Evolutionary conservation across 306 rosid genomes (phyloP).

Genomic region (Erythrophleum fordii): DNA sequence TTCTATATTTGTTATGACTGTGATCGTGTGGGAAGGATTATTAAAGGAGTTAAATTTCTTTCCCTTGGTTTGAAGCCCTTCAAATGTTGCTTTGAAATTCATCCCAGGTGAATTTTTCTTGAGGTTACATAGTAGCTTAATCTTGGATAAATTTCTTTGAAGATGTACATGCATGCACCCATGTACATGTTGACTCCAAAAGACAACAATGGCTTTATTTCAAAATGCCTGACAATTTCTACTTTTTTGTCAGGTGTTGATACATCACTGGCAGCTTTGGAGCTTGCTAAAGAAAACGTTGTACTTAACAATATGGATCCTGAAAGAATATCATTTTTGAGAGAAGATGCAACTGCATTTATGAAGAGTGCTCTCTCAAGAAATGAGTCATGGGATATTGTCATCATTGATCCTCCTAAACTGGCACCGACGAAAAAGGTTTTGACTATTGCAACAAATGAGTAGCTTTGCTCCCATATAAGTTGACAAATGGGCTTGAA

Average conservation of each 20-base stretch:
- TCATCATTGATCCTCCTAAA: conserved; percentile 93
- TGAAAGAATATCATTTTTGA: conserved; percentile 67
- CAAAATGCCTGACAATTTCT: conserved; percentile 32
- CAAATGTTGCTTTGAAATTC: conserved; percentile 21
- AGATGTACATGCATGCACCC: not conserved
- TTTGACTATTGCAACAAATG: not conserved
- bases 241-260: conserved; percentile 66
- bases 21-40: not conserved
- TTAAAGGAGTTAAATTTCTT: conserved; percentile 24
- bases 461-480: conserved; percentile 4
- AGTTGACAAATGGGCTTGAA: conserved; percentile 14
- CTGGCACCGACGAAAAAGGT: conserved; percentile 90
- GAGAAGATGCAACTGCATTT: conserved; percentile 73
- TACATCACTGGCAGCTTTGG: conserved; percentile 78
- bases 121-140: not conserved
- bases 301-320: conserved; percentile 78
- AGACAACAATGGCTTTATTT: conserved; percentile 4
- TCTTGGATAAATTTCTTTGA: not conserved
- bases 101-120: conserved; percentile 23
- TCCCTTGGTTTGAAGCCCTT: not conserved
- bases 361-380: conserved; percentile 82
- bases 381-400: conserved; percentile 83
- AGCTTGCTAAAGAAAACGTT: conserved; percentile 86
- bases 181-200: not conserved
- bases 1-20: not conserved